Evolutionary conservation across 148 eudicot genomes (phyloP), one percentile per base, ranked within the genome.

Genomic region (Camellia sinensis): DNA sequence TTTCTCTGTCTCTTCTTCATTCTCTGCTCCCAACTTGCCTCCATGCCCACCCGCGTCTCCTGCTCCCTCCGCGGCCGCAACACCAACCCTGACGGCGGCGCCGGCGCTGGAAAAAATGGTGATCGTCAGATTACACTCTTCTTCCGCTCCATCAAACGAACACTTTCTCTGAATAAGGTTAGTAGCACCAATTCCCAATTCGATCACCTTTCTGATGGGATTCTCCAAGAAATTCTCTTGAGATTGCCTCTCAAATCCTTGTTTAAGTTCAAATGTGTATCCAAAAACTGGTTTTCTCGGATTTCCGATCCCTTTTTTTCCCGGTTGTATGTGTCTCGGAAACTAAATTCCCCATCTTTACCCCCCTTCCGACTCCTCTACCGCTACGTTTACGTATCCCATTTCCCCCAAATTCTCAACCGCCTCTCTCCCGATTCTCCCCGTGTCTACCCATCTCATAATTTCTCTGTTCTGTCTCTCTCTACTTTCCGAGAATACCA

Each of bases 401-500:
- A 46, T 0, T 80, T 80, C 50, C 11, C 37, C 1, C 71, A 80
- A 9, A 54, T 73, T 3, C 15, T 80, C 8, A 19, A 63, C 2
- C 48, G 77, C 52, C 59, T 80, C 14, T n/a, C 52, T 4, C 82
- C 73, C 21, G 82, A 29, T 29, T 29, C 37, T 29, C 37, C 37
- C 37, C 37, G 73, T 37, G 77, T 12, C 10, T 80, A 17, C 45
- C 15, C 5, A 14, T 64, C 78, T 0, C 3, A n/a, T 7, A 66
- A 80, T 8, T 80, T 65, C n/a, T 64, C 78, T 13, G 72, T 80
- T 3, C 40, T 73, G 61, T 73, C 37, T 73, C 54, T 80, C 3
- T 73, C 77, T 2, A 63, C 52, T 37, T 73, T 73, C 54, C 78
- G 73, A 40, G 82, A 80, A 12, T 77, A 80, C 18, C 77, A 80